A percentile compares a stretch with the other conserved stretches of the same genome.
phyloP scores from a whole-genome alignment of 2,329 filamentous ascomycete species.

The Madurella mycetomatis region DNA sequence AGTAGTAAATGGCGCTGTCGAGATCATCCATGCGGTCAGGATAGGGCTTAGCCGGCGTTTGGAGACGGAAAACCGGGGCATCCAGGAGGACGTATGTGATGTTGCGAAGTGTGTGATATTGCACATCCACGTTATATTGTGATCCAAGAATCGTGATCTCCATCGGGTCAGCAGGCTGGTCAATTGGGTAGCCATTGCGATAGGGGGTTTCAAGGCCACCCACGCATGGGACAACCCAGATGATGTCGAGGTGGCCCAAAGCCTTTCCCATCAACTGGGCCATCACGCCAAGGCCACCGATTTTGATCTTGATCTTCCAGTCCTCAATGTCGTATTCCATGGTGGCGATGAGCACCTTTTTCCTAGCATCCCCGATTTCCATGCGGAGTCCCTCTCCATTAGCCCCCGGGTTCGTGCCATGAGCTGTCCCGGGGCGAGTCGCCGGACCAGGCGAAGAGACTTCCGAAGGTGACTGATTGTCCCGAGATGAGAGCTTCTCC shows the following conservation, averaged over 20 bases:
- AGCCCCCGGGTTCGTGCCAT: constrained; percentile 24
- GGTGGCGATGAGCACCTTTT: constrained; percentile 62
- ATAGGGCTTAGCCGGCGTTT: constrained; percentile 58
- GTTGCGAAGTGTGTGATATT: constrained; percentile 59
- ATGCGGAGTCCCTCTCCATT: constrained; percentile 10
- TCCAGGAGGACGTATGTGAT: constrained; percentile 65
- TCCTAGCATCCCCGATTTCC: constrained; percentile 16
- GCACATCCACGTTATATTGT: constrained; percentile 56
- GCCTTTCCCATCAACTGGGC: constrained; percentile 64
- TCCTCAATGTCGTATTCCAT: constrained; percentile 69
- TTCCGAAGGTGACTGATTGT: constrained; percentile 26
- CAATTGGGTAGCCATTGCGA: constrained; percentile 51
- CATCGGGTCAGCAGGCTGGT: constrained; percentile 56
- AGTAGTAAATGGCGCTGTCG: constrained; percentile 63
- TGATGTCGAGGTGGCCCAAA: constrained; percentile 58
- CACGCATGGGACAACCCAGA: constrained; percentile 59
- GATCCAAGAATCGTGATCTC: constrained; percentile 56
- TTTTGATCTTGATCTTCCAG: constrained; percentile 66
- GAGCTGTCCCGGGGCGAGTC: constrained; percentile 24
- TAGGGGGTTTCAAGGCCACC: constrained; percentile 43
- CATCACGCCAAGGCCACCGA: constrained; percentile 65
- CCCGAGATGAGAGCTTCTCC: constrained; percentile 12
- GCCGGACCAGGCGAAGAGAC: constrained; percentile 11
- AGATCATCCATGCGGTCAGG: constrained; percentile 65
- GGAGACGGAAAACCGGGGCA: constrained; percentile 60